Conservation (phyloP, 306 rosid genomes). For the Casuarina cunninghamiana region DNA sequence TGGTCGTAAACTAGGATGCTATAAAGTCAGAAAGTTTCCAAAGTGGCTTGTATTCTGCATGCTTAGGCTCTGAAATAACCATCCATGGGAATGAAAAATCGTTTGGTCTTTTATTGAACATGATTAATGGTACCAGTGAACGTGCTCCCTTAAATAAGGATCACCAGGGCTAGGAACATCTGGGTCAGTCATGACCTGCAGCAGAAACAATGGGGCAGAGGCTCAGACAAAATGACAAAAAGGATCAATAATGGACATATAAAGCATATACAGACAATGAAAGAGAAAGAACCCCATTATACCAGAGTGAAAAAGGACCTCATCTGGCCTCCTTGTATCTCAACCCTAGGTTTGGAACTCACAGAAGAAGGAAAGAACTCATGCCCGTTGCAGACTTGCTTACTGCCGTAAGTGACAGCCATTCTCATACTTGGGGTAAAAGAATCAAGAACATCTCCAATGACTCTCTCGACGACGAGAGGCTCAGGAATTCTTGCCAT, state of each 20-base stretch:
- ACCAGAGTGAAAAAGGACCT: constrained; percentile 89
- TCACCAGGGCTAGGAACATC: constrained; percentile 95
- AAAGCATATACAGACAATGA: neutral
- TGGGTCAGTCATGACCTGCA: constrained; percentile 81
- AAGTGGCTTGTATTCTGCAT: too few relatives aligned
- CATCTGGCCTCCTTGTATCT: constrained; percentile 74
- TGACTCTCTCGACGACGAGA: constrained; percentile 68
- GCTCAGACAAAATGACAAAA: neutral
- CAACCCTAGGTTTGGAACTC: constrained; percentile 62
- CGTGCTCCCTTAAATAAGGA: constrained; percentile 79
- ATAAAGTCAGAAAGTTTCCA: too few relatives aligned
- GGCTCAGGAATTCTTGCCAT: constrained; percentile 65
- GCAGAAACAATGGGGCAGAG: constrained; percentile 3
- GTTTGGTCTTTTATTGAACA: neutral
- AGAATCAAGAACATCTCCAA: constrained; percentile 81
- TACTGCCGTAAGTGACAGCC: constrained; percentile 51
- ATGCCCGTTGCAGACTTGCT: constrained; percentile 69
- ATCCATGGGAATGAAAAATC: neutral
- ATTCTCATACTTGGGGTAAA: constrained; percentile 59
- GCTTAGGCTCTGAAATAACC: neutral
- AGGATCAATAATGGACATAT: constrained; percentile 13
- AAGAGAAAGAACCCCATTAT: constrained; percentile 4
- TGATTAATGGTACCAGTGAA: constrained; percentile 61
- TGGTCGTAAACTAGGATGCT: too few relatives aligned
- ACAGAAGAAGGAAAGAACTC: constrained; percentile 74